Evolutionary conservation across 2,329 filamentous ascomycete species (phyloP).

Genomic region (Didymella pinodella): DNA sequence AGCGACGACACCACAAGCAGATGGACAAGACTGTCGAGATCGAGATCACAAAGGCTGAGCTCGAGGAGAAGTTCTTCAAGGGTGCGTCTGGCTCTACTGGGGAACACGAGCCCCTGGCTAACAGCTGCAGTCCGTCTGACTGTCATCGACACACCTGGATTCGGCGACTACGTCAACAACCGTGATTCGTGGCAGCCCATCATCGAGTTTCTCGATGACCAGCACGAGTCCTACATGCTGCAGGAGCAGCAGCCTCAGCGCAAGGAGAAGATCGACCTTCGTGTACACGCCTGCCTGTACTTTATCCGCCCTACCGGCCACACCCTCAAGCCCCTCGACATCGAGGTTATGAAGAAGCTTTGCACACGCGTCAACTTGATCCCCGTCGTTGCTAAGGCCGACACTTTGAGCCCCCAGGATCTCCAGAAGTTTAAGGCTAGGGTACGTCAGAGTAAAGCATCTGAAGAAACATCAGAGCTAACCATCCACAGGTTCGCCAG

Average conservation of each 20-base stretch:
- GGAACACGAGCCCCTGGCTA: constrained; percentile 24
- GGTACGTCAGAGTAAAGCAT: constrained; percentile 64
- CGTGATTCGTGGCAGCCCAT: constrained; percentile 99
- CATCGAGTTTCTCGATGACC: constrained; percentile 99
- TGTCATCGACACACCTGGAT: constrained; percentile 98
- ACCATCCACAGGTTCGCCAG: constrained; percentile 74
- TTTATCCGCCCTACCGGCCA: constrained; percentile 99
- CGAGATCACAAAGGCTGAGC: constrained; percentile 98
- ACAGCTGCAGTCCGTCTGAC: constrained; percentile 84
- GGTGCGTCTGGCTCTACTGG: constrained; percentile 61
- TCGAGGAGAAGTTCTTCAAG: constrained; percentile 99
- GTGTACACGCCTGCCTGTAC: constrained; percentile 97
- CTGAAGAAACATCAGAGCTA: constrained; percentile 13
- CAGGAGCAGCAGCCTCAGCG: constrained; percentile 99
- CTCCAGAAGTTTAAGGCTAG: constrained; percentile 93
- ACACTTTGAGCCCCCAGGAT: constrained; percentile 93
- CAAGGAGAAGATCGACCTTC: constrained; percentile 98
- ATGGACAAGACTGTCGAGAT: constrained; percentile 99
- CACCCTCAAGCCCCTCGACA: constrained; percentile 97
- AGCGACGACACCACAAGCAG: constrained; percentile 98
- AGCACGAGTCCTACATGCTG: constrained; percentile 99
- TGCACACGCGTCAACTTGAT: constrained; percentile 98
- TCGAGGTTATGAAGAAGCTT: constrained; percentile 99
- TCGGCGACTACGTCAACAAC: constrained; percentile 99
- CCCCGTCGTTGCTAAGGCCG: constrained; percentile 97